These are phyloP conservation scores for Coemansia sp. DNA, from an alignment of 192 early-diverging fungal genomes.

Conservation along the genomic window DNA sequence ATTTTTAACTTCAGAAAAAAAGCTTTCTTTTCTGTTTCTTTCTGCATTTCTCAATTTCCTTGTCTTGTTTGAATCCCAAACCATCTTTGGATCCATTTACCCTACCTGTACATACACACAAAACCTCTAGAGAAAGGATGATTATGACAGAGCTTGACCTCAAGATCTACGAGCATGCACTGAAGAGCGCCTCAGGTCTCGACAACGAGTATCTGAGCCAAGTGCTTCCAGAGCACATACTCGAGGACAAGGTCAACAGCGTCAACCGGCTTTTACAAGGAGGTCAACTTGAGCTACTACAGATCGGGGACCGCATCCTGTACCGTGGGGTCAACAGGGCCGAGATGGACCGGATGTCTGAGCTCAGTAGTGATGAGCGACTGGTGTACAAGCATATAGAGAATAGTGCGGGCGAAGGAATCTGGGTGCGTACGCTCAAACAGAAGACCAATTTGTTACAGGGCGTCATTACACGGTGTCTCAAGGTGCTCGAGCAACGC, in stretches of 20 bases:
- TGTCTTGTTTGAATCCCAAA: no score
- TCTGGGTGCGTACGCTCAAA: constrained; percentile 82
- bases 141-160: constrained; percentile 19
- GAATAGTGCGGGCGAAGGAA: constrained; percentile 75
- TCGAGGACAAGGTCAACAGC: constrained; percentile 36
- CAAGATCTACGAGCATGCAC: constrained; percentile 18
- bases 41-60: no score
- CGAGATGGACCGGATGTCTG: constrained; percentile 47
- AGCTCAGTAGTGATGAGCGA: constrained; percentile 68
- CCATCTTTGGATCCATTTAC: no score
- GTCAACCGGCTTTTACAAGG: constrained; percentile 37
- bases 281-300: constrained; percentile 41
- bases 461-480: constrained; percentile 70
- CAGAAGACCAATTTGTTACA: constrained; percentile 74
- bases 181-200: constrained; percentile 16
- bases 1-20: no score
- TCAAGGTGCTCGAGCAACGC: constrained; percentile 80
- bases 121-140: no score
- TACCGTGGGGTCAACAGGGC: constrained; percentile 29
- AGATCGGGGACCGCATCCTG: constrained; percentile 19
- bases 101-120: not conserved
- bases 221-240: constrained; percentile 6
- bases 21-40: no score
- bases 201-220: constrained; percentile 22
- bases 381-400: constrained; percentile 84